These are phyloP conservation scores for Brassica nigra DNA, from an alignment of 345 rosid species.

Conservation along the genomic window DNA sequence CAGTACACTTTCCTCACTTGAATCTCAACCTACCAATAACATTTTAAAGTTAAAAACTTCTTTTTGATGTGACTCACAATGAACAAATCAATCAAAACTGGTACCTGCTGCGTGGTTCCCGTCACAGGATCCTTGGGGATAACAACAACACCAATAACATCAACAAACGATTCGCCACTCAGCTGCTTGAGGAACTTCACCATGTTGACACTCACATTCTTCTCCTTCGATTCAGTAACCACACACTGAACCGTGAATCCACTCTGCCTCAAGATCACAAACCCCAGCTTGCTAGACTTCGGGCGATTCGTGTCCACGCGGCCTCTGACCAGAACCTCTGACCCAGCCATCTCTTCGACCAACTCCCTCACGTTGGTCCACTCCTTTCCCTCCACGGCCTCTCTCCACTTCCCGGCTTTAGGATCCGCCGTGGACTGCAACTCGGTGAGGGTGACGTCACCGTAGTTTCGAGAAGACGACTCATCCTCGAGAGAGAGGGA, in stretches of 20 bases:
- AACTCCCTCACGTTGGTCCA: slow-evolving; percentile 58
- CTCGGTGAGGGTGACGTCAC: slow-evolving; percentile 59
- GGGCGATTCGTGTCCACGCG: slow-evolving; percentile 61
- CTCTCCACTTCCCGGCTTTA: slow-evolving; percentile 50
- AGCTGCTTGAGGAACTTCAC: slow-evolving; percentile 55
- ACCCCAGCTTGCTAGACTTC: slow-evolving; percentile 55
- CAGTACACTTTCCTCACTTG: slow-evolving; percentile 66
- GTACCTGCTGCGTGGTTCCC: slow-evolving; percentile 64
- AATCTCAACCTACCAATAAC: slow-evolving; percentile 58
- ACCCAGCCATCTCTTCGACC: slow-evolving; percentile 45
- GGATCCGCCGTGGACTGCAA: slow-evolving; percentile 54
- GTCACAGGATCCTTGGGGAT: slow-evolving; percentile 55
- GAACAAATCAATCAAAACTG: not conserved
- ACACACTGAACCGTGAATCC: slow-evolving; percentile 84
- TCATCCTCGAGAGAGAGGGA: slow-evolving; percentile 48
- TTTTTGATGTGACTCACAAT: not conserved
- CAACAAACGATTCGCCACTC: slow-evolving; percentile 71
- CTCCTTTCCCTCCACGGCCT: slow-evolving; percentile 38
- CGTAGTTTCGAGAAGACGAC: slow-evolving; percentile 55
- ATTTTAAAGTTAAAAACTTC: not conserved
- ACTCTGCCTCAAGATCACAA: slow-evolving; percentile 63
- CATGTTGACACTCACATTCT: slow-evolving; percentile 58
- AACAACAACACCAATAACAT: slow-evolving; percentile 54
- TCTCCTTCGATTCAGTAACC: slow-evolving; percentile 46
- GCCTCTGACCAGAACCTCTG: slow-evolving; percentile 63